A percentile compares a stretch with the other conserved stretches of the same genome.
These are phyloP conservation scores for Diaporthe caulivora DNA, from an alignment of 2,329 filamentous ascomycete genomes.

Conservation along the genomic window DNA sequence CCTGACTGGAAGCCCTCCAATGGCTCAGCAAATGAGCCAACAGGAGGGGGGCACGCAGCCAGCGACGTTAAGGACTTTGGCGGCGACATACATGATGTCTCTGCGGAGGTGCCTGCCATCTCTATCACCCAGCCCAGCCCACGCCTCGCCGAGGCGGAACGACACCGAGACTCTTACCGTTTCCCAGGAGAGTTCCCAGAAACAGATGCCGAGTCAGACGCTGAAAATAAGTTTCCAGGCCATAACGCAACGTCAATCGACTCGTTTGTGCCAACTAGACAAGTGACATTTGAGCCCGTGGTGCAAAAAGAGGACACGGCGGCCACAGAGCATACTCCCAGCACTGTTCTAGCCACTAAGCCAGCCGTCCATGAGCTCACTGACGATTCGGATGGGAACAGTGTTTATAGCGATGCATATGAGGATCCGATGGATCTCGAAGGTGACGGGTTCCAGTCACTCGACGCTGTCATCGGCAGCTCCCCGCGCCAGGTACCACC, in stretches of 20 bases:
- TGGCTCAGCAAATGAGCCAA: conserved; percentile 13
- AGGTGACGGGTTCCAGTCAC: conserved; percentile 76
- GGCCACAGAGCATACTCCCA: conserved; percentile 40
- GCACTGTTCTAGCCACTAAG: conserved; percentile 43
- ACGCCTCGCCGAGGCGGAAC: conserved; percentile 41
- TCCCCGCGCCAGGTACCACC: conserved; percentile 54
- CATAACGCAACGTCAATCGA: conserved; percentile 5
- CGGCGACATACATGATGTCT: conserved; percentile 10
- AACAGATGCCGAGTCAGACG: conserved; percentile 48
- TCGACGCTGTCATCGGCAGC: conserved; percentile 78
- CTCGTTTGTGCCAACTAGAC: conserved; percentile 31
- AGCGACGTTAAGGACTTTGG: conserved; percentile 40
- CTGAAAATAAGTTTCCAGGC: neutral
- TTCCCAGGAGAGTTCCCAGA: conserved; percentile 72
- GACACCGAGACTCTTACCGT: conserved; percentile 51
- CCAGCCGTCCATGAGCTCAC: conserved; percentile 52
- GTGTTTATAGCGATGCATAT: conserved; percentile 81
- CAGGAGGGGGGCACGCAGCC: neutral
- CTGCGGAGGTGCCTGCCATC: conserved; percentile 55
- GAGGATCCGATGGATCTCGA: conserved; percentile 78
- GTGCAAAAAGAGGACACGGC: conserved; percentile 40
- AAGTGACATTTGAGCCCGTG: conserved; percentile 43
- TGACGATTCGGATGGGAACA: conserved; percentile 60
- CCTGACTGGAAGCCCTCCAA: conserved; percentile 16
- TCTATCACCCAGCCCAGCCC: conserved; percentile 60